Conservation (phyloP, 2,329 filamentous ascomycete species). For the Neonectria punicea region DNA sequence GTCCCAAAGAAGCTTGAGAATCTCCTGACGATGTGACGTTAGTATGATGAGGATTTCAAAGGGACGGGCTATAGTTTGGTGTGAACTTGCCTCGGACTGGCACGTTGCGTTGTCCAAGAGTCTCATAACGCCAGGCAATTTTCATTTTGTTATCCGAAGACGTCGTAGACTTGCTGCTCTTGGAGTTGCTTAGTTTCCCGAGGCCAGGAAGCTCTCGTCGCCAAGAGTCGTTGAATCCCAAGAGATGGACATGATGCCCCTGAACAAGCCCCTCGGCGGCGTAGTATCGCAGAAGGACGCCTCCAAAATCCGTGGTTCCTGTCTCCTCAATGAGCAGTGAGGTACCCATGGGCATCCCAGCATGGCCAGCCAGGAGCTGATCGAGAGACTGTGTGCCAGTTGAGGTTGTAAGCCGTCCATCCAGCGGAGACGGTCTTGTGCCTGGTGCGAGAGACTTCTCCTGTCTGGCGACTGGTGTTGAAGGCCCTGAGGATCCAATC, state of each 20-base stretch:
- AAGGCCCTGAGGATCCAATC: slow-evolving; percentile 49
- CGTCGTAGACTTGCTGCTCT: slow-evolving; percentile 52
- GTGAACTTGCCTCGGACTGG: slow-evolving; percentile 69
- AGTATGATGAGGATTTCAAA: neutral
- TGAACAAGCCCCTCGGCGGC: slow-evolving; percentile 94
- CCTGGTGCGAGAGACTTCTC: slow-evolving; percentile 56
- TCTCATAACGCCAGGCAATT: slow-evolving; percentile 98
- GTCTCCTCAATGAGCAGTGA: slow-evolving; percentile 86
- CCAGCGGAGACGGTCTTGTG: slow-evolving; percentile 85
- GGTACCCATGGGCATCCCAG: slow-evolving; percentile 83
- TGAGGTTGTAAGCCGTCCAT: slow-evolving; percentile 88
- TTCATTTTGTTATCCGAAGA: slow-evolving; percentile 84
- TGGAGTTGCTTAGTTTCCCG: slow-evolving; percentile 54
- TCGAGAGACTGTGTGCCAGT: slow-evolving; percentile 91
- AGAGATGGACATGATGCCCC: slow-evolving; percentile 86
- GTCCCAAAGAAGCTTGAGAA: slow-evolving; percentile 28
- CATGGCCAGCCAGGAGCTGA: slow-evolving; percentile 84
- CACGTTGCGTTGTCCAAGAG: slow-evolving; percentile 74
- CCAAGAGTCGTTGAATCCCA: slow-evolving; percentile 85
- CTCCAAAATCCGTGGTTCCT: slow-evolving; percentile 93
- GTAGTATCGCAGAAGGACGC: slow-evolving; percentile 85
- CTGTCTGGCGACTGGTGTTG: slow-evolving; percentile 36
- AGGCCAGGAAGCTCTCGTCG: slow-evolving; percentile 84
- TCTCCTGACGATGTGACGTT: slow-evolving; percentile 22
- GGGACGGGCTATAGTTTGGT: neutral